phyloP scores from a whole-genome alignment of 768 basidiomycete species.

The Hortiboletus campestris region DNA sequence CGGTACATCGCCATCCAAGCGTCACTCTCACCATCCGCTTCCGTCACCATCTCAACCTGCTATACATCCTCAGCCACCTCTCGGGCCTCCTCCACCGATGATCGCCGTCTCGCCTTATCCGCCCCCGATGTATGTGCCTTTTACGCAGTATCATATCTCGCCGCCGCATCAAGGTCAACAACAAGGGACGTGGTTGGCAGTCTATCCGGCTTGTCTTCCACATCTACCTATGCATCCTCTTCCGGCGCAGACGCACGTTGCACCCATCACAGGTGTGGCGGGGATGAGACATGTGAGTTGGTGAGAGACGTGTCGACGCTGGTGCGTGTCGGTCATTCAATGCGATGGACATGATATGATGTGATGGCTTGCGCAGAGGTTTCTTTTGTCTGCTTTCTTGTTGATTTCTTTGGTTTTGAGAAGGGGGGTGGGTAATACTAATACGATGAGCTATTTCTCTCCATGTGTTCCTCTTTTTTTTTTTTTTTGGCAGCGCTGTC shows the following conservation, averaged over 20 bases:
- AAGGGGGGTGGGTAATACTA: slow-evolving; percentile 16
- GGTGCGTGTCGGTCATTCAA: neutral
- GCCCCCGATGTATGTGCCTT: slow-evolving; percentile 23
- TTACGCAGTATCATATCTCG: slow-evolving; percentile 17
- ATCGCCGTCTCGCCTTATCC: slow-evolving; percentile 18
- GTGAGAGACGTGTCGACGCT: slow-evolving; percentile 12
- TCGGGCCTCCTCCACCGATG: slow-evolving; percentile 15
- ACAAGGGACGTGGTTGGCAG: slow-evolving; percentile 24
- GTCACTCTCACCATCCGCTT: slow-evolving; percentile 1
- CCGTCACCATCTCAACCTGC: slow-evolving; percentile 12
- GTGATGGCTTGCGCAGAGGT: neutral
- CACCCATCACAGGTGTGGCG: slow-evolving; percentile 20
- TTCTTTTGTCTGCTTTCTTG: slow-evolving; percentile 12
- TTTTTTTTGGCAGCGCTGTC: slow-evolving; percentile 3
- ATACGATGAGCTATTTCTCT: slow-evolving; percentile 10
- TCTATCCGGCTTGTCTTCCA: slow-evolving; percentile 20
- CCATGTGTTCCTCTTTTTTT: neutral
- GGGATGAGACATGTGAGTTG: slow-evolving; percentile 28
- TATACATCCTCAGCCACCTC: slow-evolving; percentile 5
- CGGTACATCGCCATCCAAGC: slow-evolving; percentile 3
- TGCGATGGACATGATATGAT: neutral
- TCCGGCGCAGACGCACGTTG: slow-evolving; percentile 6
- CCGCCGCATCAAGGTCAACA: slow-evolving; percentile 13
- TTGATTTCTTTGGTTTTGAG: slow-evolving; percentile 14
- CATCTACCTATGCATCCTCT: slow-evolving; percentile 18